Percentiles rank a stretch among this genome's conserved stretches.
Conservation (phyloP, 805 yeast species). For the Ogataea polymorpha region DNA sequence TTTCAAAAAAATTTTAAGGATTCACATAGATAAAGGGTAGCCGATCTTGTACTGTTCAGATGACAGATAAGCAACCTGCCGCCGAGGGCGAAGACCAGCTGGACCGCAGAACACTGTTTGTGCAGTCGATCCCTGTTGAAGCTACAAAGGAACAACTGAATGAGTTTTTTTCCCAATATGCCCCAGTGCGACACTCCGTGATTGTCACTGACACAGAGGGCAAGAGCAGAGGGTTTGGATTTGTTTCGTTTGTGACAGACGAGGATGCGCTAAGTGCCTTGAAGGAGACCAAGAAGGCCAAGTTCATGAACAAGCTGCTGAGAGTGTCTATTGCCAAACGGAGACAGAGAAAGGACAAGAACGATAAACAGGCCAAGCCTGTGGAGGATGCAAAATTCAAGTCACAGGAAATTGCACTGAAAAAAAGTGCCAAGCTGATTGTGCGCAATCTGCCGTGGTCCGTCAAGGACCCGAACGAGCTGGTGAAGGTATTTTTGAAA, state of each 20-base stretch:
- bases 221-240: conserved; percentile 90
- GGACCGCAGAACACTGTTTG: conserved; percentile 71
- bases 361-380: conserved; percentile 12
- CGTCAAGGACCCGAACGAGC: conserved; percentile 68
- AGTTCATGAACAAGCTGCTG: conserved; percentile 62
- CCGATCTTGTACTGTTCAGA: not conserved
- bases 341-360: conserved; percentile 64
- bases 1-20: conserved; percentile 11
- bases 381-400: conserved; percentile 24
- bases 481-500: conserved; percentile 66
- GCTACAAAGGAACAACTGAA: conserved; percentile 81
- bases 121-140: conserved; percentile 76
- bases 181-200: conserved; percentile 94
- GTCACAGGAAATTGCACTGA: conserved; percentile 24
- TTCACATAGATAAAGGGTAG: not conserved
- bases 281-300: conserved; percentile 58
- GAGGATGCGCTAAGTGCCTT: conserved; percentile 83
- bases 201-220: conserved; percentile 76
- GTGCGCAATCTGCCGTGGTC: conserved; percentile 97
- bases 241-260: conserved; percentile 81
- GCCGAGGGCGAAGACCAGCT: conserved; percentile 31
- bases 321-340: conserved; percentile 88
- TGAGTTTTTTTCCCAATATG: conserved; percentile 84
- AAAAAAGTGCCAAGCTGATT: conserved; percentile 79
- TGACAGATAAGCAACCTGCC: conserved; percentile 1